Percentiles rank a stretch among this genome's conserved stretches.
These are phyloP conservation scores for Crithidia mellificae DNA, from an alignment of 208 protist genomes.

Conservation along the genomic window DNA sequence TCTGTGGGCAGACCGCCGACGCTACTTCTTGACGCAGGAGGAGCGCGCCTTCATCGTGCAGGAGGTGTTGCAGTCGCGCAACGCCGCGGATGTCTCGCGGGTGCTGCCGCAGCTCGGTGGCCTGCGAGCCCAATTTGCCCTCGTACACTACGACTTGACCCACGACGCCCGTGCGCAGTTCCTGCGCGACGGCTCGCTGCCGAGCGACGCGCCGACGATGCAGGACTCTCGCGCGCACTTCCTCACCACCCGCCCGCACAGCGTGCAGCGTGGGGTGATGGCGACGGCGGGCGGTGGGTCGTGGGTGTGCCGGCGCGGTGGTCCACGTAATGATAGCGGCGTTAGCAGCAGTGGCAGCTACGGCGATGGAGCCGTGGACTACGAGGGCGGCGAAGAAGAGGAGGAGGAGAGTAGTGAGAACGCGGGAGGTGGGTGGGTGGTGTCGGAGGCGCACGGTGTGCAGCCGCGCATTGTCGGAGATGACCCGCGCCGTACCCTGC, in stretches of 20 bases:
- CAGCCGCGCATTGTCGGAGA: constrained; percentile 34
- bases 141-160: constrained; percentile 65
- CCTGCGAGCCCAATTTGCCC: constrained; percentile 69
- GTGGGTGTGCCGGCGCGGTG: constrained; percentile 23
- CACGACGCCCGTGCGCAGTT: constrained; percentile 53
- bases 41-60: constrained; percentile 68
- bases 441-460: background rate
- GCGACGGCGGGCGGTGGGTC: background rate
- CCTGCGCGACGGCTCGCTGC: constrained; percentile 32
- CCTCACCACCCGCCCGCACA: constrained; percentile 46
- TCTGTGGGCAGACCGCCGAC: constrained; percentile 81
- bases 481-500: constrained; percentile 1
- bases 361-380: background rate
- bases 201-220: constrained; percentile 43
- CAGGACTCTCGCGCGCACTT: constrained; percentile 71
- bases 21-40: constrained; percentile 62
- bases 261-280: constrained; percentile 41
- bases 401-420: no score
- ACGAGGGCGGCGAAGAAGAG: background rate
- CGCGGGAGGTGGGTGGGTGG: no score
- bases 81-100: constrained; percentile 12
- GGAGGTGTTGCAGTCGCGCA: constrained; percentile 40
- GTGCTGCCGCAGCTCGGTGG: constrained; percentile 47
- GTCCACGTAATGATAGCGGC: no score
- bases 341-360: background rate